Conservation (phyloP, 2,329 filamentous ascomycete species). For the Ilyonectria sp. region DNA sequence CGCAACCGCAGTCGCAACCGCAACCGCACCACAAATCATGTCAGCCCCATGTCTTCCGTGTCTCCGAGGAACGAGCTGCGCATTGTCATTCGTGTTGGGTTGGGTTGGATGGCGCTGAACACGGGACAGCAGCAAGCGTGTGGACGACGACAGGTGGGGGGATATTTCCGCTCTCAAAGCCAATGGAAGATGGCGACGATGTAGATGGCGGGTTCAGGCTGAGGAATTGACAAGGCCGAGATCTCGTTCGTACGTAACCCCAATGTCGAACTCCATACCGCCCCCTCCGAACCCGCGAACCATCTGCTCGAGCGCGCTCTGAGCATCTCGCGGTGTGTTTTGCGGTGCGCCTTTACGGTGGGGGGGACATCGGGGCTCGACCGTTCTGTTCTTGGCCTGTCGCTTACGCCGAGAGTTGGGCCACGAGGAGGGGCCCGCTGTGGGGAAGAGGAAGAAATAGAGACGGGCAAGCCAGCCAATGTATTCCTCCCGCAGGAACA, state of each 20-base stretch:
- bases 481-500: neutral
- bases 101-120: constrained; percentile 6
- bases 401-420: constrained; percentile 33
- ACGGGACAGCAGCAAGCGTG: constrained; percentile 9
- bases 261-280: neutral
- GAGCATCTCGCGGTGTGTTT: constrained; percentile 1
- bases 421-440: constrained; percentile 30
- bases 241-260: constrained; percentile 3
- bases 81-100: neutral
- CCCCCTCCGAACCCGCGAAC: neutral
- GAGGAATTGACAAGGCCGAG: neutral
- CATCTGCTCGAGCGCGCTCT: neutral
- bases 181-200: constrained; percentile 1
- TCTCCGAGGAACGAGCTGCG: constrained; percentile 21
- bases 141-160: neutral
- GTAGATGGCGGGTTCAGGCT: neutral
- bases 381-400: constrained; percentile 29
- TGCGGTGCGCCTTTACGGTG: neutral
- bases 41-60: constrained; percentile 20
- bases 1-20: constrained; percentile 5
- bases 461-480: constrained; percentile 4
- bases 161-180: neutral
- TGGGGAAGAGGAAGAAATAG: constrained; percentile 25
- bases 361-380: constrained; percentile 10
- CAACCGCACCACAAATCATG: constrained; percentile 26